Base-by-base conservation (phyloP, 441 rosid genomes). In the Gossypium trilobum region DNA sequence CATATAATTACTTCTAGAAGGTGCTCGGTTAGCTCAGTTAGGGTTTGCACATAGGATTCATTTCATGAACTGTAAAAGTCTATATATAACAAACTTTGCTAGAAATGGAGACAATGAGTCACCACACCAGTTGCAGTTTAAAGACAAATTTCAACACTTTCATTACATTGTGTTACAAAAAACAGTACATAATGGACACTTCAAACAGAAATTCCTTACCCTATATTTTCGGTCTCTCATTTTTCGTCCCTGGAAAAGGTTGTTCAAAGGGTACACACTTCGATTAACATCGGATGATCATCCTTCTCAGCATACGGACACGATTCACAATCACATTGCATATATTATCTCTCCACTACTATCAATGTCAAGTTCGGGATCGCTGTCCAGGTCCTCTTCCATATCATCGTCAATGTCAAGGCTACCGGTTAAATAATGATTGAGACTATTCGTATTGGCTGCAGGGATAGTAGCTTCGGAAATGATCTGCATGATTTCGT, bases 301-400 rank as follows among this genome's bases (percentile, higher is more conserved):
- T 10, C 56, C 20, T 23, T 13, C 54, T 64, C 16, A 1, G 31
- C 33, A 42, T 8, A 4, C 16, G 2, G n/a, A 29, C 50, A 11
- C 10, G 51, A 31, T 11, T 20, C 9, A 55, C 16, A 23, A 77
- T 92, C 88, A 95, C 89, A 92, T 85, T 42, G 98, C 99, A 68
- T 93, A 91, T 29, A 95, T 91, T 70, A 95, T 82, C 81, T 95
- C 99, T 52, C 98, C 99, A 8, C 99, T 92, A 80, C 97, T 95
- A 54, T 95, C 99, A 1, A 91, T 83, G 78, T 92, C 97, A 22
- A 95, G 92, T 71, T 95, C 99, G 0, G 90, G 89, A 74, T 95
- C 97, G 2, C 86, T 83, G 76, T 92, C 99, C 42, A 85, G 25
- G 77, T 94, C 97, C 51, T 92, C 97, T 9, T 91, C 97, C 97